Evolutionary conservation across 2,329 filamentous ascomycete species (phyloP).

Genomic region (Cercospora beticola): DNA sequence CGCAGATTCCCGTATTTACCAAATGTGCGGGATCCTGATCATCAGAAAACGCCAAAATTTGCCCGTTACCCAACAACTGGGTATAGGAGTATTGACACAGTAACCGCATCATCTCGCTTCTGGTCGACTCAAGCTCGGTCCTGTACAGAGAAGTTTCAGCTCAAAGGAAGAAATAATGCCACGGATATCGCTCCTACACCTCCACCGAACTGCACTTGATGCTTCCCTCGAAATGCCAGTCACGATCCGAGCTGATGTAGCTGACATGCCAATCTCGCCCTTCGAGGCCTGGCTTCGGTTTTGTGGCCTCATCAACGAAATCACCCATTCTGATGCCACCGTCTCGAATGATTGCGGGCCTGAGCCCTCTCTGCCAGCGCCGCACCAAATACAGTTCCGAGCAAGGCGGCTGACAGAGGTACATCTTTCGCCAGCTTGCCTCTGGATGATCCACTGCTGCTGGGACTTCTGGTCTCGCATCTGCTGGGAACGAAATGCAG

Average conservation of each 20-base stretch:
- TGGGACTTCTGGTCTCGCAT: constrained; percentile 19
- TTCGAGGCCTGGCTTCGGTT: constrained; percentile 20
- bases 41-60: constrained; percentile 24
- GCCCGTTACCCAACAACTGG: constrained; percentile 20
- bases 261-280: constrained; percentile 34
- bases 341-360: constrained; percentile 31
- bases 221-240: constrained; percentile 41
- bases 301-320: constrained; percentile 32
- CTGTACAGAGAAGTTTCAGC: constrained; percentile 1
- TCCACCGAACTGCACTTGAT: constrained; percentile 31
- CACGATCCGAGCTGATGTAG: constrained; percentile 36
- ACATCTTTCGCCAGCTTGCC: constrained; percentile 40
- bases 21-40: constrained; percentile 25
- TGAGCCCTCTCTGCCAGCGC: constrained; percentile 32
- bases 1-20: constrained; percentile 15
- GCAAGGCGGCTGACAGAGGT: constrained; percentile 38
- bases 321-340: constrained; percentile 38
- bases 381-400: constrained; percentile 35
- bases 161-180: background rate
- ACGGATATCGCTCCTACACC: constrained; percentile 31
- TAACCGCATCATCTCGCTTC: constrained; percentile 14
- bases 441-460: constrained; percentile 32
- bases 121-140: constrained; percentile 2
- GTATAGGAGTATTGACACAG: constrained; percentile 24
- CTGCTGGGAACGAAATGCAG: constrained; percentile 35